Percentiles rank a stretch among this genome's conserved stretches.
Conservation (phyloP, 2,329 filamentous ascomycete species). For the Claviceps monticola region DNA sequence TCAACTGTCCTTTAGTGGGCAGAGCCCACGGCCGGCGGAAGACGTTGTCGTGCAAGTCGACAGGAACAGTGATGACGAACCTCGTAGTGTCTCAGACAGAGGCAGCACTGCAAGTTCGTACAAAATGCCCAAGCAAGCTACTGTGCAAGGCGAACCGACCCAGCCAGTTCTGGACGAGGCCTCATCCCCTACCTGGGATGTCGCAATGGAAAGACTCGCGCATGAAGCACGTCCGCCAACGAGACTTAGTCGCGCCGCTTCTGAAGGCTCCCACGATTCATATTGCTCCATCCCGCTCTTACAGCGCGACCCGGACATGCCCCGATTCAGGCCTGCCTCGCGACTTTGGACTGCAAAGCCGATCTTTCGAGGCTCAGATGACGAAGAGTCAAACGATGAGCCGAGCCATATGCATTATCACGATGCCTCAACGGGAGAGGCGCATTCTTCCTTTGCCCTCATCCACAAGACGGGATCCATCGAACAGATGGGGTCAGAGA, state of each 20-base stretch:
- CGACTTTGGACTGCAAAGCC: conserved; percentile 39
- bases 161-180: neutral
- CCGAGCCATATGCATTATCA: conserved; percentile 8
- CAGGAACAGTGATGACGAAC: neutral
- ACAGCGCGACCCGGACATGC: conserved; percentile 46
- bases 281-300: conserved; percentile 67
- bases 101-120: neutral
- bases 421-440: conserved; percentile 12
- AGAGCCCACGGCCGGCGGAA: conserved; percentile 6
- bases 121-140: neutral
- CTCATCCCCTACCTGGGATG: conserved; percentile 4
- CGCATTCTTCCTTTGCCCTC: conserved; percentile 38
- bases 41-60: neutral
- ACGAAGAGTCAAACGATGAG: conserved; percentile 15
- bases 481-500: conserved; percentile 25
- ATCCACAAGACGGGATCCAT: conserved; percentile 40
- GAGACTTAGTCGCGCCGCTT: conserved; percentile 34
- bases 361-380: conserved; percentile 35
- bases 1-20: conserved; percentile 19
- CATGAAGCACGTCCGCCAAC: conserved; percentile 13
- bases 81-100: no score
- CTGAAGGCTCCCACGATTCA: conserved; percentile 54
- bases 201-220: conserved; percentile 6
- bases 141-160: conserved; percentile 2
- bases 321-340: conserved; percentile 14